Percentiles rank a stretch among this genome's conserved stretches.
These are phyloP conservation scores for Brassica incana DNA, from an alignment of 345 rosid species.

Conservation along the genomic window DNA sequence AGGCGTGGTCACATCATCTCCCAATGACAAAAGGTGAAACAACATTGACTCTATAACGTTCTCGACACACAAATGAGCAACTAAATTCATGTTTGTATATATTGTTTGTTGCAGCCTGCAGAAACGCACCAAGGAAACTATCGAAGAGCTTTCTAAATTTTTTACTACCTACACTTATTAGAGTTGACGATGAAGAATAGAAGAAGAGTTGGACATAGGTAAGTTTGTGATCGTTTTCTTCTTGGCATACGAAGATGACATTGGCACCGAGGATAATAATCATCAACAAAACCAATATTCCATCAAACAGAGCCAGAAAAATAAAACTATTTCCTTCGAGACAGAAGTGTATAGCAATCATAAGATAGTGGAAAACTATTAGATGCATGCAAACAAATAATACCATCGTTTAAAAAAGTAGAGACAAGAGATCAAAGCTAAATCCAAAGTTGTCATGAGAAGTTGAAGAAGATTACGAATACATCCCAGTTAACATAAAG, in stretches of 20 bases:
- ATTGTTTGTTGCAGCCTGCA: slow-evolving; percentile 25
- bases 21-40: slow-evolving; percentile 72
- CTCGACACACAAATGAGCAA: slow-evolving; percentile 1
- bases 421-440: slow-evolving; percentile 26
- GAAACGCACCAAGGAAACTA: slow-evolving; percentile 68
- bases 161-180: slow-evolving; percentile 42
- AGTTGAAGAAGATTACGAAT: slow-evolving; percentile 33
- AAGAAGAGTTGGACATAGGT: slow-evolving; percentile 66
- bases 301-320: neutral
- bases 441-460: slow-evolving; percentile 27
- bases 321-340: neutral
- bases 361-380: neutral
- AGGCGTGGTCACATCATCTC: slow-evolving; percentile 41
- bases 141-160: slow-evolving; percentile 54
- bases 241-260: slow-evolving; percentile 62
- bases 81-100: neutral
- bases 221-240: slow-evolving; percentile 14
- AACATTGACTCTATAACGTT: neutral
- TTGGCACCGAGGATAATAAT: slow-evolving; percentile 60
- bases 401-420: neutral
- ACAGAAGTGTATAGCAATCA: neutral
- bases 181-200: slow-evolving; percentile 51
- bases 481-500: slow-evolving; percentile 27
- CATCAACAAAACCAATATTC: neutral
- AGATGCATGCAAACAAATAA: neutral